phyloP scores from a whole-genome alignment of 2,329 filamentous ascomycete species.

The Xylaria sp. region DNA sequence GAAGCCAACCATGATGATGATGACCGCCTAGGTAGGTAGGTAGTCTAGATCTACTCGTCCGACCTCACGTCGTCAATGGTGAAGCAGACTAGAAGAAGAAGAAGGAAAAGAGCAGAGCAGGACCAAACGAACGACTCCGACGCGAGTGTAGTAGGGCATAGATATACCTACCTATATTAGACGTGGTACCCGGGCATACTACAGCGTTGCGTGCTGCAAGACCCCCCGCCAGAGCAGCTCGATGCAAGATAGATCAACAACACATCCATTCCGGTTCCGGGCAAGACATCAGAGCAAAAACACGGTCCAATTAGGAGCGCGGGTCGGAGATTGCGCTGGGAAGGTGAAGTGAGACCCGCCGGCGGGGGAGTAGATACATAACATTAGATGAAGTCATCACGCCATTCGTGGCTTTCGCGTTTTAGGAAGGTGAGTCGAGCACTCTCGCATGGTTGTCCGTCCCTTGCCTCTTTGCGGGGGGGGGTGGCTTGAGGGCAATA shows the following conservation, averaged over 20 bases:
- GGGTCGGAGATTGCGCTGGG: neutral
- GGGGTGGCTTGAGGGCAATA: too few species aligned
- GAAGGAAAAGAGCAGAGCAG: constrained; percentile 7
- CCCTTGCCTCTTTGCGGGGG: too few species aligned
- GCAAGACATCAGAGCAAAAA: neutral
- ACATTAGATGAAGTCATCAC: neutral
- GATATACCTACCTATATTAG: too few species aligned
- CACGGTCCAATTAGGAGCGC: neutral
- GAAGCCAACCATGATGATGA: constrained; percentile 31
- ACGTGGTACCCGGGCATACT: too few species aligned
- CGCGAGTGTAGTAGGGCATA: too few species aligned
- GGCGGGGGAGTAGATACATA: too few species aligned
- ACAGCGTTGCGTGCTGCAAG: too few species aligned
- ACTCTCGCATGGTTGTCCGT: too few species aligned
- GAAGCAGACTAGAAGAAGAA: constrained; percentile 3
- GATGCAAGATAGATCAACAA: neutral
- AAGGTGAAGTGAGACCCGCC: neutral
- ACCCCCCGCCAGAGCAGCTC: too few species aligned
- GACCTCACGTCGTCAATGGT: constrained; percentile 6
- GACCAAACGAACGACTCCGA: too few species aligned
- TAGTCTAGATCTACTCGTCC: constrained; percentile 7
- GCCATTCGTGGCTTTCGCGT: neutral
- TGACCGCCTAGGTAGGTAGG: constrained; percentile 3
- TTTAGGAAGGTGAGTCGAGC: neutral
- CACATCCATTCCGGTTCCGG: neutral